phyloP scores from a whole-genome alignment of 2,329 filamentous ascomycete species.

The Didymosphaeria variabile region DNA sequence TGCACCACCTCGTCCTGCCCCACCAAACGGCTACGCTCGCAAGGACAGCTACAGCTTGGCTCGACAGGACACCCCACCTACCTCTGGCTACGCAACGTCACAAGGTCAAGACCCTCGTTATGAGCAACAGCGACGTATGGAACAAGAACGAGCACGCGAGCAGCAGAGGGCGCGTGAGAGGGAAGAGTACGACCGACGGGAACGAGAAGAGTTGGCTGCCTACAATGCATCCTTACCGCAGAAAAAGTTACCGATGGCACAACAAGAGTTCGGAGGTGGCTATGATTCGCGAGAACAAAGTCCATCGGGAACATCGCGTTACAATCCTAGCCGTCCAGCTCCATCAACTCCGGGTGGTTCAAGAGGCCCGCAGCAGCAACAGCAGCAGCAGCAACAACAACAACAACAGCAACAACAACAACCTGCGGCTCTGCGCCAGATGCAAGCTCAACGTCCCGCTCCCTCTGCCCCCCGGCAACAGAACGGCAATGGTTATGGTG shows the following conservation, averaged over 20 bases:
- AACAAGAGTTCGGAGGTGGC: slow-evolving; percentile 84
- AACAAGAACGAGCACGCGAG: slow-evolving; percentile 54
- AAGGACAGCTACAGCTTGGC: slow-evolving; percentile 56
- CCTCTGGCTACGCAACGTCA: slow-evolving; percentile 37
- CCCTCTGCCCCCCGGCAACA: slow-evolving; percentile 71
- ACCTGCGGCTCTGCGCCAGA: slow-evolving; percentile 61
- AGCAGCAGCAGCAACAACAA: too few relatives aligned
- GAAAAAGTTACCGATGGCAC: slow-evolving; percentile 78
- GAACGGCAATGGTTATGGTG: slow-evolving; percentile 44
- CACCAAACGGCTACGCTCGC: slow-evolving; percentile 53
- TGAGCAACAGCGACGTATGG: slow-evolving; percentile 39
- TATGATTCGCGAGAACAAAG: slow-evolving; percentile 57
- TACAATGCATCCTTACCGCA: slow-evolving; percentile 92
- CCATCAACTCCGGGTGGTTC: slow-evolving; percentile 75
- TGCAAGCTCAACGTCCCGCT: slow-evolving; percentile 79
- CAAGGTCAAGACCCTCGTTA: slow-evolving; percentile 47
- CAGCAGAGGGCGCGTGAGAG: slow-evolving; percentile 53
- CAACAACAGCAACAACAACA: slow-evolving; percentile 38
- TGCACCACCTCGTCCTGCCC: slow-evolving; percentile 58
- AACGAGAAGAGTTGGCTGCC: slow-evolving; percentile 78
- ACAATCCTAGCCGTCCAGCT: slow-evolving; percentile 85
- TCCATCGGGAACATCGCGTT: slow-evolving; percentile 68
- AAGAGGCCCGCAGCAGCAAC: slow-evolving; percentile 58
- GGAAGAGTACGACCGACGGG: slow-evolving; percentile 55
- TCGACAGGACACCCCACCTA: slow-evolving; percentile 44